Evolutionary conservation across 2,329 filamentous ascomycete genomes (phyloP).

Genomic region (Calonectria crousiana): DNA sequence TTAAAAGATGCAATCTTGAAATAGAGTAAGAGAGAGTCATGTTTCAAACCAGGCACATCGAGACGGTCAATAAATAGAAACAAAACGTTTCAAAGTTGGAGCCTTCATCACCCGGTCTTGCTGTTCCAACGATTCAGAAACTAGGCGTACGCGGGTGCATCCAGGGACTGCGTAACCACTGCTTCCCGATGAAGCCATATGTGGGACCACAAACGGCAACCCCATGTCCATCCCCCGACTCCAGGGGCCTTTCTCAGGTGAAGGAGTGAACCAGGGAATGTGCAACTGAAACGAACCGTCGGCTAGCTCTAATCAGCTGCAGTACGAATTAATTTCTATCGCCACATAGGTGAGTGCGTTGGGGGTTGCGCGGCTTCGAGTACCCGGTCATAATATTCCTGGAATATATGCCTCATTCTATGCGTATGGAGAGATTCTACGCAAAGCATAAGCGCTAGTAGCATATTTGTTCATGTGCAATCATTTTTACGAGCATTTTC

Average conservation of each 20-base stretch:
- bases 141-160: neutral
- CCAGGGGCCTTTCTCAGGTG: slow-evolving; percentile 9
- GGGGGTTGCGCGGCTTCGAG: neutral
- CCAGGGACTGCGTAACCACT: slow-evolving; percentile 12
- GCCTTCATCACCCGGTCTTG: neutral
- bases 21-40: neutral
- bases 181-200: slow-evolving; percentile 12
- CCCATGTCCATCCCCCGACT: slow-evolving; percentile 9
- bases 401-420: neutral
- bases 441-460: neutral
- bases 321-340: neutral
- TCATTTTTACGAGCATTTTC: too few species aligned
- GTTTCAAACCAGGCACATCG: neutral
- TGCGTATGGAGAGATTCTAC: neutral
- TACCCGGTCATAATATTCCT: neutral
- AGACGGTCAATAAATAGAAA: neutral
- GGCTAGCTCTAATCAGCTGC: neutral
- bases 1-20: neutral
- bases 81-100: neutral
- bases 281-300: neutral
- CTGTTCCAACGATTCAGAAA: neutral
- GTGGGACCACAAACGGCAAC: slow-evolving; percentile 9
- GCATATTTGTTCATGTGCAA: too few species aligned
- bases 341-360: neutral
- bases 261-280: neutral